Evolutionary conservation across 495 filamentous ascomycete genomes (phyloP).

Genomic region (Hypomontagnella monticulosa): DNA sequence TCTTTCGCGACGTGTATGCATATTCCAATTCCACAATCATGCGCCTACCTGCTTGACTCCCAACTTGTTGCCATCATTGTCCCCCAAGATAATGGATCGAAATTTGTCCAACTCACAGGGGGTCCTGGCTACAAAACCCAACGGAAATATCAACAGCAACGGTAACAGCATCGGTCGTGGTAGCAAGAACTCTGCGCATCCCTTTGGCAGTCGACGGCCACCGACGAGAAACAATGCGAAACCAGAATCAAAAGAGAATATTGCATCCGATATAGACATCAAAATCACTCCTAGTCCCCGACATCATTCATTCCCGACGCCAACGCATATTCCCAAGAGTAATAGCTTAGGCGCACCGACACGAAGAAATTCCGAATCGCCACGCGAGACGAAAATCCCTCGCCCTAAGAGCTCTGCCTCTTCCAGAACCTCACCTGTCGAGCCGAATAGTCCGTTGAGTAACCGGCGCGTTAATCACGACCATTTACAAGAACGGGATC

Average conservation of each 20-base stretch:
- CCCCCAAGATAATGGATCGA: conserved; percentile 42
- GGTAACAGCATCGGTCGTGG: conserved; percentile 24
- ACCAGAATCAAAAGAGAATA: conserved; percentile 40
- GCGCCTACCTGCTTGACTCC: conserved; percentile 27
- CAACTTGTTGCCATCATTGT: conserved; percentile 8
- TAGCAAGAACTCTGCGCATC: conserved; percentile 33
- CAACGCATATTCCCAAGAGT: conserved; percentile 29
- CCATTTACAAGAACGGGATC: conserved; percentile 26
- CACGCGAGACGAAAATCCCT: conserved; percentile 53
- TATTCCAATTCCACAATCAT: conserved; percentile 25
- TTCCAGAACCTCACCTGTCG: conserved; percentile 9
- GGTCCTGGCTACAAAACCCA: conserved; percentile 39
- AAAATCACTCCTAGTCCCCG: conserved; percentile 26
- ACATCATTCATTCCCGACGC: conserved; percentile 27
- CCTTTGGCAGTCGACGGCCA: conserved; percentile 26
- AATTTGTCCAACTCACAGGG: conserved; percentile 22
- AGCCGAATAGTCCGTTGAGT: background rate
- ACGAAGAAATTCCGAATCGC: conserved; percentile 34
- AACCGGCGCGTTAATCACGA: conserved; percentile 4
- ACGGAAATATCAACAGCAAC: conserved; percentile 27
- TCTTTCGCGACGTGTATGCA: conserved; percentile 19
- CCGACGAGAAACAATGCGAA: conserved; percentile 18
- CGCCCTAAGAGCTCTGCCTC: conserved; percentile 40
- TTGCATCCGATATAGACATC: conserved; percentile 34
- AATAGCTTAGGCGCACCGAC: conserved; percentile 29